A percentile compares a stretch with the other conserved stretches of the same genome.
phyloP scores from a whole-genome alignment of 2,329 filamentous ascomycete genomes.

The Penicillium sclerotiorum region DNA sequence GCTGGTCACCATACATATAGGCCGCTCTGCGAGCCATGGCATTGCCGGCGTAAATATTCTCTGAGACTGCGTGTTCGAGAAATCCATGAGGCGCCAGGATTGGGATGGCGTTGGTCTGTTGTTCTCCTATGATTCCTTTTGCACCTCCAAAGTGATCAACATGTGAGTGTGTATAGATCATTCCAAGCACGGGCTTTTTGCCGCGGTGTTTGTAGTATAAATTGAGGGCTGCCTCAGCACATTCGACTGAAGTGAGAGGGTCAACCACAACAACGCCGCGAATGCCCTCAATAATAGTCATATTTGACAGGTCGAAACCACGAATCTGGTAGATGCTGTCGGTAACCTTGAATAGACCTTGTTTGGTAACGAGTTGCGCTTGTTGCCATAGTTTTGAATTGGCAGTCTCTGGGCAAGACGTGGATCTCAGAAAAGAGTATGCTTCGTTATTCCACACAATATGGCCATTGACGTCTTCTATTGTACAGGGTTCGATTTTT shows the following conservation, averaged over 20 bases:
- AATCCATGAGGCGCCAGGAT: slow-evolving; percentile 43
- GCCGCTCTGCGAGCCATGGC: slow-evolving; percentile 43
- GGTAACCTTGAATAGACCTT: slow-evolving; percentile 41
- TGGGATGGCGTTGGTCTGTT: not conserved
- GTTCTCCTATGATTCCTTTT: not conserved
- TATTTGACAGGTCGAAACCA: slow-evolving; percentile 46
- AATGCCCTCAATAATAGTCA: slow-evolving; percentile 43
- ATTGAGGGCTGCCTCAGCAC: slow-evolving; percentile 34
- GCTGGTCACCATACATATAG: slow-evolving; percentile 45
- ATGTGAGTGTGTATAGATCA: slow-evolving; percentile 50
- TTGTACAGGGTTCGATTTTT: no score
- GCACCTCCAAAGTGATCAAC: slow-evolving; percentile 43
- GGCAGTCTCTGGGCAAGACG: slow-evolving; percentile 29
- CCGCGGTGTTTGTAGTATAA: slow-evolving; percentile 33
- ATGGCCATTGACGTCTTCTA: no score
- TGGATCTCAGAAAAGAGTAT: slow-evolving; percentile 30
- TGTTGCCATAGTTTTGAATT: slow-evolving; percentile 42
- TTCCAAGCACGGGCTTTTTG: slow-evolving; percentile 17
- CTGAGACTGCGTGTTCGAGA: slow-evolving; percentile 41
- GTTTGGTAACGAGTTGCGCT: slow-evolving; percentile 31
- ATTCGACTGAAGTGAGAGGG: slow-evolving; percentile 40
- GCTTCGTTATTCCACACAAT: slow-evolving; percentile 36
- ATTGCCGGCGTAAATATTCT: slow-evolving; percentile 43
- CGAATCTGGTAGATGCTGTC: slow-evolving; percentile 46
- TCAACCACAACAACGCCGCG: slow-evolving; percentile 45